Evolutionary conservation across 306 rosid species (phyloP), one percentile per base, ranked within the genome.

Genomic region (Malus sieversii): DNA sequence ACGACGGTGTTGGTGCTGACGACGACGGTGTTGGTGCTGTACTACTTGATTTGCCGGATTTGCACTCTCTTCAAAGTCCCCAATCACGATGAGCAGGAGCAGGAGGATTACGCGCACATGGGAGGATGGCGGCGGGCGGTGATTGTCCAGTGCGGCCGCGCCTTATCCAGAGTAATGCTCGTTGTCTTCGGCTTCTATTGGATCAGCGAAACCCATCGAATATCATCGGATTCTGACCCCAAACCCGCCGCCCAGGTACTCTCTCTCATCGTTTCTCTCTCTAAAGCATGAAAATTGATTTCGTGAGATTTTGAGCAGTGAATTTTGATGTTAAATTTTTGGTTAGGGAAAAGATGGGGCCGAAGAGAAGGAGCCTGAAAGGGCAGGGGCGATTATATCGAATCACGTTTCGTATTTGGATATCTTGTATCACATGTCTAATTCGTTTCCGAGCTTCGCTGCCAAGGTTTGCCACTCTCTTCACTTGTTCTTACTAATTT

Each of bases 341-440:
- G 55, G 62, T 76, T 83, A 73, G 46, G 53, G 44, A 75, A 89
- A 80, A 44, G 77, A 84, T 78, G 94, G 77, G 62, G 73, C 51
- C 38, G 70, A 73, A 77, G 70, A 87, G 74, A 85, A 81, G 75
- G 96, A 83, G 84, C 75, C 51, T 70, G 90, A 76, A 81, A 85
- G 89, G 70, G 92, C 98, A 23, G 99, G 98, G 30, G 97, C 87
- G 25, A 88, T 96, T 72, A 84, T 96, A 80, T 89, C 98, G 23
- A 96, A 96, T 75, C 99, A 96, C 8, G 89, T 92, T 13, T 96
- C 99, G 5, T 85, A 96, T 92, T 77, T 96, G 87, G 99, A 96
- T 87, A 88, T 87, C 78, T 87, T 96, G 92, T 92, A 92, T 83
- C 97, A 96, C 74, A 88, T 92, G 99, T 90, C 97, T 51, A 84